Base-by-base conservation (phyloP, 495 filamentous ascomycete species). In the Apiosordaria backusii region DNA sequence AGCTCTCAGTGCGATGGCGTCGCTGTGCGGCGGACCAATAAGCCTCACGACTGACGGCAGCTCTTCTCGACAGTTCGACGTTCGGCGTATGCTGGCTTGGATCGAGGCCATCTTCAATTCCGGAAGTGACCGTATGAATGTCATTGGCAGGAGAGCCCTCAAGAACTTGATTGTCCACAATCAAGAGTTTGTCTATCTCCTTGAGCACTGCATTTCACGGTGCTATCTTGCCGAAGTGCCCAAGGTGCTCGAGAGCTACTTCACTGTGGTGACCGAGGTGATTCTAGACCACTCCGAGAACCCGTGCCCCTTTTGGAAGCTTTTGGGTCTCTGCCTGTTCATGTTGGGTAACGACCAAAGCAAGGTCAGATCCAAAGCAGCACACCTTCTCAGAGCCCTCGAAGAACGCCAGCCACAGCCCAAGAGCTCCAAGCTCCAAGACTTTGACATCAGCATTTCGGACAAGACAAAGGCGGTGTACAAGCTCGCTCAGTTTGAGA, bases 401-500 rank as follows among this genome's bases (percentile, higher is more conserved):
- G 96, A 98, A 72, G 90, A 94, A 64, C 86, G 91, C 18, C 90
- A 92, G 68, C 88, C 90, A 72, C 77, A 74, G 27, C 70, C 71
- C 0, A 90, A 89, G 70, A 92, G 83, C 70, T 97, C 93, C 4
- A 92, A 93, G 70, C 86, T 98, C 35, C 93, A 97, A 72, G 96
- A 98, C 75, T 96, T 97, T 60, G 96, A 99, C 71, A 97, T 99
- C 70, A 97, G 94, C 74, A 93, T 99, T 55, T 93, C 95, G 1
- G 96, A 99, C 78, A 97, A 97, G 78, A 99, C 95, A 0, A 97
- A 94, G 65, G 95, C 95, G 1, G 94, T 99, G 2, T 98, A 97
- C 77, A 98, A 97, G 77, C 84, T 93, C 19, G 95, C 95, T 4
- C 96, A 98, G 70, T 98, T 97, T 68, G 95, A 98, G 71, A 93